Evolutionary conservation across 78 protist species (phyloP).

Genomic region (Speleostelium caveatum): DNA sequence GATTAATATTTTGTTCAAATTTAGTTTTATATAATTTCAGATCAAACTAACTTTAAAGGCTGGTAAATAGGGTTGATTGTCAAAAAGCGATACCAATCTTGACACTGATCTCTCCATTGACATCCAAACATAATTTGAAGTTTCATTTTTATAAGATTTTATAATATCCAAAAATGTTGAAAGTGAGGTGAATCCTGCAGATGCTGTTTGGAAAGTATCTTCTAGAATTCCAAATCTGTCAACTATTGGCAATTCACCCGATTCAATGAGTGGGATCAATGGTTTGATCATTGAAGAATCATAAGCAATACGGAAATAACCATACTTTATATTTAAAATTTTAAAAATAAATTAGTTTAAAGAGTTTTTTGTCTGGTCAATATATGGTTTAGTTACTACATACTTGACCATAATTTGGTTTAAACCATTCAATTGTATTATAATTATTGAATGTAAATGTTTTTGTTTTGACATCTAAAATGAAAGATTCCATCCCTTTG

Average conservation of each 20-base stretch:
- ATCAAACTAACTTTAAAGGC: no score
- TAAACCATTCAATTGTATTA: slow-evolving; percentile 59
- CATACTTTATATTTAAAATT: no score
- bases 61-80: slow-evolving; percentile 5
- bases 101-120: no score
- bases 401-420: no score
- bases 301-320: slow-evolving; percentile 86
- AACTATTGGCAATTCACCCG: not conserved
- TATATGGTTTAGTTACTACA: slow-evolving; percentile 89
- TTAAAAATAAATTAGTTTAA: no score
- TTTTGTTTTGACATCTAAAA: not conserved
- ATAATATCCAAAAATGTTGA: slow-evolving; percentile 52
- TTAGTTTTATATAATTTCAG: no score
- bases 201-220: not conserved
- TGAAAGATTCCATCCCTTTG: not conserved
- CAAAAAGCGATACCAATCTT: not conserved
- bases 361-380: slow-evolving; percentile 69
- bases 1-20: no score
- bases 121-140: slow-evolving; percentile 69
- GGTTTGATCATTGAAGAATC: not conserved
- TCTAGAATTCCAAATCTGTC: not conserved
- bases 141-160: slow-evolving; percentile 35
- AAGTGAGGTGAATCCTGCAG: slow-evolving; percentile 12
- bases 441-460: slow-evolving; percentile 2
- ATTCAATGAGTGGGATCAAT: no score